Conservation (phyloP, 345 rosid species). For the Melastoma malabathricum region DNA sequence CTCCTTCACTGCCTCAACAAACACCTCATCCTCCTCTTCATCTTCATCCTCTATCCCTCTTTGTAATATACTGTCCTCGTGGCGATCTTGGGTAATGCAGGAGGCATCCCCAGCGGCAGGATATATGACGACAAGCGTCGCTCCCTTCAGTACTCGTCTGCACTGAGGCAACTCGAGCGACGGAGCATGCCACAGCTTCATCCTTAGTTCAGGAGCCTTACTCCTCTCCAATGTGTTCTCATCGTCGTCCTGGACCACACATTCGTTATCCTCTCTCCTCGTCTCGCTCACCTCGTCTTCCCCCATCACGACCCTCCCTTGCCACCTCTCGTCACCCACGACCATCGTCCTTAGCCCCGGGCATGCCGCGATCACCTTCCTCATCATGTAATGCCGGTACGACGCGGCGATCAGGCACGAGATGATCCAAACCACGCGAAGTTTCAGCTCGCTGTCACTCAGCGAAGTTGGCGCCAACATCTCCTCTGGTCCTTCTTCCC, state of each 20-base stretch:
- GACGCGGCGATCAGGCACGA: constrained; percentile 25
- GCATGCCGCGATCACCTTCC: constrained; percentile 14
- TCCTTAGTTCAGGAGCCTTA: constrained; percentile 21
- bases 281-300: constrained; percentile 18
- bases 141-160: constrained; percentile 13
- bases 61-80: background rate
- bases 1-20: constrained; percentile 26
- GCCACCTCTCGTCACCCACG: constrained; percentile 19
- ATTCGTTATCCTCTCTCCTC: constrained; percentile 12
- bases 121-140: constrained; percentile 22
- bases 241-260: constrained; percentile 6
- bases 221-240: constrained; percentile 12
- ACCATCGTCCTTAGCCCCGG: constrained; percentile 11
- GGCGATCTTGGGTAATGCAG: background rate
- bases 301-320: constrained; percentile 16
- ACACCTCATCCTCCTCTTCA: constrained; percentile 9
- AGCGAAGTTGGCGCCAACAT: background rate
- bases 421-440: constrained; percentile 23
- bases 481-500: constrained; percentile 2
- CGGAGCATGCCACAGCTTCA: constrained; percentile 26
- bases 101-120: constrained; percentile 8
- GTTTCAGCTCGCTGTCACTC: constrained; percentile 17
- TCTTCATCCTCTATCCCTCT: constrained; percentile 8
- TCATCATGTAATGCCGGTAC: constrained; percentile 23
- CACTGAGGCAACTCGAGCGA: constrained; percentile 22